These are phyloP conservation scores for Rhodotorula diobovata DNA, from an alignment of 768 basidiomycete species.

Conservation along the genomic window DNA sequence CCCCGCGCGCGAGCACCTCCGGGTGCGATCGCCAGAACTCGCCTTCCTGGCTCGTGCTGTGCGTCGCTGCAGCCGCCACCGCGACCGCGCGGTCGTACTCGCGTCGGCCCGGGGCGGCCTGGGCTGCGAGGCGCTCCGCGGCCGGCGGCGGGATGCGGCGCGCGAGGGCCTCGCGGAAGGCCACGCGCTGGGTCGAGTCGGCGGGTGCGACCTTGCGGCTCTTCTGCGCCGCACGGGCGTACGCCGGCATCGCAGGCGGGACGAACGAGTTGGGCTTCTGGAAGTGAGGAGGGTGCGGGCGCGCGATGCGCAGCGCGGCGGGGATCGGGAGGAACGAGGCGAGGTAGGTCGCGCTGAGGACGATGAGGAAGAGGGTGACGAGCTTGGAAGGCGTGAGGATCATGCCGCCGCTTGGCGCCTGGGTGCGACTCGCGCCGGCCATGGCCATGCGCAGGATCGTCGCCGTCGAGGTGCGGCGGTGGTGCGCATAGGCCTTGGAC, in stretches of 20 bases:
- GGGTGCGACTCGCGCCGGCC: background rate
- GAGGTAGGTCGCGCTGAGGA: conserved; percentile 17
- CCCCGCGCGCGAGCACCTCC: conserved; percentile 3
- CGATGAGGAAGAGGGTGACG: conserved; percentile 14
- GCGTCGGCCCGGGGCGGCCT: too few relatives aligned
- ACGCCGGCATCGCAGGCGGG: background rate
- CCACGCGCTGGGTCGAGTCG: background rate
- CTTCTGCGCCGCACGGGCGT: background rate
- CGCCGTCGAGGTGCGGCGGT: conserved; percentile 22
- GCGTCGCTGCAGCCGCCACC: background rate
- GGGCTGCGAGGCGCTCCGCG: too few relatives aligned
- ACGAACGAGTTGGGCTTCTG: background rate
- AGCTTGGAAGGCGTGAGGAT: conserved; percentile 11
- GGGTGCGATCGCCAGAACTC: conserved; percentile 12
- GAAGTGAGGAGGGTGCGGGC: background rate
- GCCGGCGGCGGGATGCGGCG: too few relatives aligned
- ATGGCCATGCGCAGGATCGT: conserved; percentile 19
- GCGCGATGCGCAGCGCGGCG: background rate
- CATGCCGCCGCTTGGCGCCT: background rate
- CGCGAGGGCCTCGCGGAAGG: too few relatives aligned
- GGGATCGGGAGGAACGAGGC: conserved; percentile 2
- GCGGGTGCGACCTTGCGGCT: background rate
- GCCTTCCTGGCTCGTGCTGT: conserved; percentile 1
- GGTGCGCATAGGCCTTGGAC: conserved; percentile 21
- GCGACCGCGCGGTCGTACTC: conserved; percentile 1